Evolutionary conservation across 768 basidiomycete genomes (phyloP), one percentile per base, ranked within the genome.

Genomic region (Suillus variegatus): DNA sequence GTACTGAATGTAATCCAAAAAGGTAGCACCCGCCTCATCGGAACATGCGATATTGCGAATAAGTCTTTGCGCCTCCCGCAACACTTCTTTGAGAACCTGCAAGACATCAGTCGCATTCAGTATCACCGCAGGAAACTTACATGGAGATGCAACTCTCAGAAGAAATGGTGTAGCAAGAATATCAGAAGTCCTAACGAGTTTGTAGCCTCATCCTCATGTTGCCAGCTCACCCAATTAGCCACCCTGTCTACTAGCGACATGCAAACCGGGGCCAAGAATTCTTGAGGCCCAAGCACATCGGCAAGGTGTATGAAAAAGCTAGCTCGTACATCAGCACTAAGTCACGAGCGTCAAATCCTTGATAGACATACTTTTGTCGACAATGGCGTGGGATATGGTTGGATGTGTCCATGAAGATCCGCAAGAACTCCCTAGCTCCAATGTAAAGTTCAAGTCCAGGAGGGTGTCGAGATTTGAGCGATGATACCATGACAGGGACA

Each of bases 311-410:
- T 82, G 77, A 95, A 98, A 79, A 99, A 97, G 63, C 94, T 96
- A 66, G 6, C 6, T 25, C 14, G 1, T 25, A 20, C 1, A 35
- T 73, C 28, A 74, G 66, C 28, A 55, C 41, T 35, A 61, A 63
- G 35, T 60, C 63, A 51, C 49, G 14, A 12, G 40, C 22, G 38
- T 8, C 35, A 10, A 46, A 38, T n/a, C 25, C 54, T 38, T 40
- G 40, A 38, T 68, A 62, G 20, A 79, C 87, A 38, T 10, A 96
- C 95, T 90, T 91, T 63, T 91, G 88, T 54, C 94, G 91, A 28
- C 97, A 89, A 76, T 99, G 97, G 5, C 93, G 88, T 18, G 97
- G 97, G 64, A 99, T 87, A 70, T 98, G 93, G 64, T 87, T 88
- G 4, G 92, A 87, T 13, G 97, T 97, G 74, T 97, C 96, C 0